Percentiles rank a stretch among this genome's conserved stretches.
Conservation (phyloP, 2,329 filamentous ascomycete genomes). For the Neonectria hederae region DNA sequence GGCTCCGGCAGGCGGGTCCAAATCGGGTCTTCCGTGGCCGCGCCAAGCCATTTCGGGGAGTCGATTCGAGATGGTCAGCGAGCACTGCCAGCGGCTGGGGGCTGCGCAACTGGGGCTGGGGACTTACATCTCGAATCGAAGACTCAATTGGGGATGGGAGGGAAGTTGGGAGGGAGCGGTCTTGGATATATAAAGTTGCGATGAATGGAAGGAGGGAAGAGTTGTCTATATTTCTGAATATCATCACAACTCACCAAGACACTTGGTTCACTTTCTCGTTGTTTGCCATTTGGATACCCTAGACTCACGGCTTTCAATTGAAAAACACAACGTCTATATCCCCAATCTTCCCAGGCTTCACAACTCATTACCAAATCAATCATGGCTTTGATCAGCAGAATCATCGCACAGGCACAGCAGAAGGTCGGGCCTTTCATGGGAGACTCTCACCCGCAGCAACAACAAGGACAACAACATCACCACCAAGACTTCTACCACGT, state of each 20-base stretch:
- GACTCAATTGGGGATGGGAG: constrained; percentile 22
- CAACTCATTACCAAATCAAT: background rate
- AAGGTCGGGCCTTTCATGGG: constrained; percentile 9
- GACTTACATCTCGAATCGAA: constrained; percentile 27
- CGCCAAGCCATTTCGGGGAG: constrained; percentile 30
- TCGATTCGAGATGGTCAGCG: constrained; percentile 31
- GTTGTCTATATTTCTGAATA: background rate
- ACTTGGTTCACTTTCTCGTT: background rate
- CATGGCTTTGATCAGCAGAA: constrained; percentile 33
- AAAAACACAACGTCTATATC: background rate
- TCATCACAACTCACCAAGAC: background rate
- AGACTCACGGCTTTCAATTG: background rate
- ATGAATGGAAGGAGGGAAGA: background rate
- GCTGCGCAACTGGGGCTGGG: constrained; percentile 31
- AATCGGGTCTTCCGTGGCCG: background rate
- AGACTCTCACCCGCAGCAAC: constrained; percentile 10
- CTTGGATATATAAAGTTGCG: constrained; percentile 4
- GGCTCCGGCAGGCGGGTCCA: background rate
- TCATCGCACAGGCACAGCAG: constrained; percentile 15
- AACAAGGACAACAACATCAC: background rate
- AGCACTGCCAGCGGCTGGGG: constrained; percentile 23
- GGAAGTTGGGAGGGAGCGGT: background rate
- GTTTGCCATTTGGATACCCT: constrained; percentile 1
- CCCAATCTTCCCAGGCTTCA: background rate
- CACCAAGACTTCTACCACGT: background rate